Conservation (phyloP, 108 stramenopile species). For the Nannochloropsis granulata region DNA sequence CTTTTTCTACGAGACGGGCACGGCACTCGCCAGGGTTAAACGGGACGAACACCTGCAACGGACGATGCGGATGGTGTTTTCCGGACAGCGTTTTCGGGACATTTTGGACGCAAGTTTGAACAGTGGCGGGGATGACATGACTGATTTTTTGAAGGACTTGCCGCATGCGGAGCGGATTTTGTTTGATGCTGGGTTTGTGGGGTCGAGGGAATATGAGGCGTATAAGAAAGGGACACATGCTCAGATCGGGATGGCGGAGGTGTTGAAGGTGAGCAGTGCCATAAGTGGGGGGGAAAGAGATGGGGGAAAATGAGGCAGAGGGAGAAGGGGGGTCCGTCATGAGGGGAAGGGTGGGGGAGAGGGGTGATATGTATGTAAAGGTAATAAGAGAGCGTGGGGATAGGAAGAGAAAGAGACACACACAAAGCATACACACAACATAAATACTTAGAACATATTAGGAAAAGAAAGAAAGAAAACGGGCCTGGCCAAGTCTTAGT, state of each 20-base stretch:
- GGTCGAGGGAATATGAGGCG: neutral
- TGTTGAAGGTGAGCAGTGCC: neutral
- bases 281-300: neutral
- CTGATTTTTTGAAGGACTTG: constrained; percentile 6
- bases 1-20: constrained; percentile 27
- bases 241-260: neutral
- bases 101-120: constrained; percentile 21
- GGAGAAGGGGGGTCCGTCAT: neutral
- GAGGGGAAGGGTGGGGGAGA: neutral
- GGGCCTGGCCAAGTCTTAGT: too few species aligned
- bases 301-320: neutral
- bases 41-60: constrained; percentile 19
- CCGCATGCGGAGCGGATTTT: constrained; percentile 13
- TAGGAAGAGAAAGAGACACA: too few species aligned
- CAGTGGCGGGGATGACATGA: constrained; percentile 22
- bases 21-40: constrained; percentile 2
- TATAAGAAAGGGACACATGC: neutral
- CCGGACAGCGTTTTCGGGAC: constrained; percentile 25
- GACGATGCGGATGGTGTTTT: constrained; percentile 22
- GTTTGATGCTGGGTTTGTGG: constrained; percentile 2
- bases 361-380: neutral
- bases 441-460: too few species aligned
- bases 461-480: too few species aligned
- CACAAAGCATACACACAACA: too few species aligned
- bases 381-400: too few species aligned